Evolutionary conservation across 1,139 yeast species (phyloP).

Genomic region (Candida pseudocylindracea): DNA sequence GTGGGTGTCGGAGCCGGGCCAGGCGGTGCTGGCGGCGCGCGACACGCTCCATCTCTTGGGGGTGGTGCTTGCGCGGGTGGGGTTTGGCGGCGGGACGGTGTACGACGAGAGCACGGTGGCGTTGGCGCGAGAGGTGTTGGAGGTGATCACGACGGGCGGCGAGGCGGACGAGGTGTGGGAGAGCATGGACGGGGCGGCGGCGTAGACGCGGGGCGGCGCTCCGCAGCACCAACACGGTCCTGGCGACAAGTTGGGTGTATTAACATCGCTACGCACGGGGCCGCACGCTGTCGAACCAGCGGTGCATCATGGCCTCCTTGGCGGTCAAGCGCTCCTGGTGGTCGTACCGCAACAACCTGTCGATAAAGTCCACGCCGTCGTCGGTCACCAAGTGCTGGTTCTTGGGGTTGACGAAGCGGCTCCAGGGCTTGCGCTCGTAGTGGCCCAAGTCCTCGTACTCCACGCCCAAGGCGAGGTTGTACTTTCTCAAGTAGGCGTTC

Average conservation of each 20-base stretch:
- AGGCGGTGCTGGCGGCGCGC: slow-evolving; percentile 14
- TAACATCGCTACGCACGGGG: too few relatives aligned
- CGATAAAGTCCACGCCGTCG: slow-evolving; percentile 68
- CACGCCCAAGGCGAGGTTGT: slow-evolving; percentile 51
- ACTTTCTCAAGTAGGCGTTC: slow-evolving; percentile 49
- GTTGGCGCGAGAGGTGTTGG: slow-evolving; percentile 49
- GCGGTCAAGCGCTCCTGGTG: slow-evolving; percentile 94
- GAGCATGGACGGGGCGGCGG: slow-evolving; percentile 34
- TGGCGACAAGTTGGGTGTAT: too few relatives aligned
- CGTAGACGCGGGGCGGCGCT: too few relatives aligned
- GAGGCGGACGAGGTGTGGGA: slow-evolving; percentile 60
- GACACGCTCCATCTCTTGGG: slow-evolving; percentile 24
- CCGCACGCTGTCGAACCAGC: slow-evolving; percentile 2
- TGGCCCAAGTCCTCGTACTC: slow-evolving; percentile 31
- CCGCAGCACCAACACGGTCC: too few relatives aligned
- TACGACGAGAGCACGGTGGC: slow-evolving; percentile 46
- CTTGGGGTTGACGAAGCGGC: slow-evolving; percentile 46
- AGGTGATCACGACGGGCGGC: slow-evolving; percentile 46
- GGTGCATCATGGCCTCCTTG: slow-evolving; percentile 78
- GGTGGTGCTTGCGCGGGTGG: slow-evolving; percentile 31
- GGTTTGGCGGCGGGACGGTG: slow-evolving; percentile 24
- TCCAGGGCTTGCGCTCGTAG: slow-evolving; percentile 82
- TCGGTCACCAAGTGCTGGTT: slow-evolving; percentile 47
- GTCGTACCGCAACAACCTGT: slow-evolving; percentile 67
- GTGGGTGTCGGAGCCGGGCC: too few relatives aligned